Evolutionary conservation across 306 rosid species (phyloP).

Genomic region (Cucurbita pepo): DNA sequence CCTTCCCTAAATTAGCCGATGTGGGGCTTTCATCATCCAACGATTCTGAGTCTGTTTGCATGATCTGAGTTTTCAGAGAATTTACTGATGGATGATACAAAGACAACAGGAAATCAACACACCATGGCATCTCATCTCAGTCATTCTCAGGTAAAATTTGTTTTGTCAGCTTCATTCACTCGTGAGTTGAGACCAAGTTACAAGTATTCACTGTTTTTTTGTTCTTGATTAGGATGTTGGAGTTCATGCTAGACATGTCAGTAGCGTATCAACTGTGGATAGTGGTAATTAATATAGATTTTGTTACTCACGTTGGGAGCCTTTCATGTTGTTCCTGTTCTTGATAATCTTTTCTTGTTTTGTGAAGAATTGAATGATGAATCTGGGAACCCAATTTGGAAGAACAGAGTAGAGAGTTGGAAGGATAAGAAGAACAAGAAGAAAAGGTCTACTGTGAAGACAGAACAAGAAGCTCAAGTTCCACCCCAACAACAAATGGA

Average conservation of each 20-base stretch:
- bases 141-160: slow-evolving; percentile 34
- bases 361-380: slow-evolving; percentile 66
- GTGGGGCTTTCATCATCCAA: too few relatives aligned
- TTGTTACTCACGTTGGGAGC: not conserved
- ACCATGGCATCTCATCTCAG: slow-evolving; percentile 37
- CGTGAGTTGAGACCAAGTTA: not conserved
- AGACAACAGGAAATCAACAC: slow-evolving; percentile 29
- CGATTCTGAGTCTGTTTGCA: slow-evolving; percentile 1
- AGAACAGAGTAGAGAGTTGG: slow-evolving; percentile 96
- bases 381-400: slow-evolving; percentile 93
- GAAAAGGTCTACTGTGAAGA: slow-evolving; percentile 46
- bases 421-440: slow-evolving; percentile 82
- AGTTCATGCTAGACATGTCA: slow-evolving; percentile 83
- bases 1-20: too few relatives aligned
- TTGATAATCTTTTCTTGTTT: slow-evolving; percentile 10
- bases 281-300: slow-evolving; percentile 42
- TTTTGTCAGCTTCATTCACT: not conserved
- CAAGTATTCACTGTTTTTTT: not conserved
- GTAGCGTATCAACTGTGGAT: slow-evolving; percentile 76
- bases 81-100: slow-evolving; percentile 22
- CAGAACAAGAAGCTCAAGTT: slow-evolving; percentile 34
- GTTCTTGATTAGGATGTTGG: slow-evolving; percentile 48
- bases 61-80: slow-evolving; percentile 27
- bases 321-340: not conserved
- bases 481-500: slow-evolving; percentile 79